phyloP scores from a whole-genome alignment of 2,329 filamentous ascomycete species.

The Trichothecium roseum region DNA sequence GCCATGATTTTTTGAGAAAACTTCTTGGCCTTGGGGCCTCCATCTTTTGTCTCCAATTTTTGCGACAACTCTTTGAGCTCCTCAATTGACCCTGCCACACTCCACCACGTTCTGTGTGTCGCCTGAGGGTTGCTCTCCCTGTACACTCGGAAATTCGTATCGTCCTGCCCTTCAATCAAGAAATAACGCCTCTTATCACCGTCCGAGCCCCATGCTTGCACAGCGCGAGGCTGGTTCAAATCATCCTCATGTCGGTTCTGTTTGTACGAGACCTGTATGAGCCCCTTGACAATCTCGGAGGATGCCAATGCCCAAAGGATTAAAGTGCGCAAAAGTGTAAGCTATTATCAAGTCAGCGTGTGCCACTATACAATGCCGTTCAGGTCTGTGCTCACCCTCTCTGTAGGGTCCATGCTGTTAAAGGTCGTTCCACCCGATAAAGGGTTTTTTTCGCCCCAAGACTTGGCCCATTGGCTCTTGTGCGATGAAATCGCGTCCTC shows the following conservation, averaged over 20 bases:
- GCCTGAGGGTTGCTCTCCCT: slow-evolving; percentile 79
- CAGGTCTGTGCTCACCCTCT: slow-evolving; percentile 52
- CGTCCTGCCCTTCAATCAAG: slow-evolving; percentile 85
- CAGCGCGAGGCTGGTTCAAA: slow-evolving; percentile 75
- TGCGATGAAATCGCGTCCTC: slow-evolving; percentile 86
- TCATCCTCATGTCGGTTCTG: slow-evolving; percentile 71
- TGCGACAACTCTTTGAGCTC: slow-evolving; percentile 67
- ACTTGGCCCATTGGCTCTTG: slow-evolving; percentile 75
- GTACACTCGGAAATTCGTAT: slow-evolving; percentile 90
- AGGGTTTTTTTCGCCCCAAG: slow-evolving; percentile 78
- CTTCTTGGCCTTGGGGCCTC: slow-evolving; percentile 68
- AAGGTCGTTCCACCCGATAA: slow-evolving; percentile 74
- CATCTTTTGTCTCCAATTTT: slow-evolving; percentile 67
- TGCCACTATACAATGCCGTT: background rate
- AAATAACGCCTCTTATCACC: slow-evolving; percentile 89
- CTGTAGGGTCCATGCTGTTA: slow-evolving; percentile 66
- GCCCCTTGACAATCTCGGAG: slow-evolving; percentile 69
- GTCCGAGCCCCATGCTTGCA: slow-evolving; percentile 84
- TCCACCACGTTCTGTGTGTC: slow-evolving; percentile 78
- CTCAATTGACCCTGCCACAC: slow-evolving; percentile 80
- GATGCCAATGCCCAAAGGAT: slow-evolving; percentile 83
- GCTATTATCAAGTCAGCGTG: slow-evolving; percentile 34
- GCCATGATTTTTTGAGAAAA: slow-evolving; percentile 67
- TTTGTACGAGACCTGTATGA: slow-evolving; percentile 84
- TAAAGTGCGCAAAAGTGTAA: slow-evolving; percentile 72